A percentile compares a stretch with the other conserved stretches of the same genome.
These are phyloP conservation scores for Jatropha curcas DNA, from an alignment of 345 rosid species.

Conservation along the genomic window DNA sequence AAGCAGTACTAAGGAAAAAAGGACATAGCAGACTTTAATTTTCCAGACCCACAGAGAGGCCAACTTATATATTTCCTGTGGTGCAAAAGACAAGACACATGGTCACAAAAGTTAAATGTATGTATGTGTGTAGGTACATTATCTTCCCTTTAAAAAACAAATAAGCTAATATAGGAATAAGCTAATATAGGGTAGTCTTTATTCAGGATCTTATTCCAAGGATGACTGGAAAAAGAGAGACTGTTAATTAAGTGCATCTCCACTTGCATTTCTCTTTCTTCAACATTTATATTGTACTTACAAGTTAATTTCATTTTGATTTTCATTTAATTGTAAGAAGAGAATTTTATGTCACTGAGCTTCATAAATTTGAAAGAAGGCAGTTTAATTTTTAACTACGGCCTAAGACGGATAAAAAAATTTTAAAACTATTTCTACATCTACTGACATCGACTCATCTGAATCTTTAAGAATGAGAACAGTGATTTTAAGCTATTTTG, in stretches of 20 bases:
- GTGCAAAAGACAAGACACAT: constrained; percentile 2
- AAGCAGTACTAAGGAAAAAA: neutral
- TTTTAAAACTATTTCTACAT: no score
- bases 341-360: no score
- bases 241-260: neutral
- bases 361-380: no score
- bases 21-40: neutral
- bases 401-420: no score
- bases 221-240: neutral
- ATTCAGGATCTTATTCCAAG: constrained; percentile 1
- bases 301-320: no score
- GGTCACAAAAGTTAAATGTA: neutral
- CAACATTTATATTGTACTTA: neutral
- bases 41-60: neutral
- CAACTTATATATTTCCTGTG: neutral
- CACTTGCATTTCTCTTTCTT: neutral
- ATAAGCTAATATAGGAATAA: no score
- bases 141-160: neutral
- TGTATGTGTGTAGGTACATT: neutral
- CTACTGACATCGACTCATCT: no score
- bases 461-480: no score
- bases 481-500: no score
- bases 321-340: no score
- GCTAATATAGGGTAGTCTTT: neutral
- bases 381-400: no score